Percentiles rank a stretch among this genome's conserved stretches.
Conservation (phyloP, 768 basidiomycete species). For the Solioccasus polychromus region DNA sequence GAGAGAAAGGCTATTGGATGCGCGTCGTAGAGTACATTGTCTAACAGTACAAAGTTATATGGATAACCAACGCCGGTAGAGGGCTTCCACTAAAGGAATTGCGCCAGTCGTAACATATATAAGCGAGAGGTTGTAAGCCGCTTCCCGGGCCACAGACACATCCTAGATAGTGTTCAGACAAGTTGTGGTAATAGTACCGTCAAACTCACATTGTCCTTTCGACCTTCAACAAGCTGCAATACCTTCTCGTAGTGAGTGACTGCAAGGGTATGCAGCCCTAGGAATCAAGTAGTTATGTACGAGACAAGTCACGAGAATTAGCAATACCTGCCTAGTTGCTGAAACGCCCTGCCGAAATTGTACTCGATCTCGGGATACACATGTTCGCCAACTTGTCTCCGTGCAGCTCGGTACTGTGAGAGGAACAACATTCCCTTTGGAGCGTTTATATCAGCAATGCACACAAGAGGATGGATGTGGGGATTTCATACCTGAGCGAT, state of each 20-base stretch:
- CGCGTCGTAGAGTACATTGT: not conserved
- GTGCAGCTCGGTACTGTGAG: slow-evolving; percentile 70
- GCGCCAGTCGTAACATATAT: slow-evolving; percentile 82
- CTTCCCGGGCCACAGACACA: slow-evolving; percentile 60
- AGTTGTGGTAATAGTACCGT: not conserved
- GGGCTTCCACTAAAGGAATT: slow-evolving; percentile 59
- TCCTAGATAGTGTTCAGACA: slow-evolving; percentile 31
- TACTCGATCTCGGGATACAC: slow-evolving; percentile 78
- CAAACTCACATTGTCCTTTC: slow-evolving; percentile 30
- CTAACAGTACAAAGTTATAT: slow-evolving; percentile 40
- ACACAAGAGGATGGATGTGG: not conserved
- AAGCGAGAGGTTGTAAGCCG: slow-evolving; percentile 84
- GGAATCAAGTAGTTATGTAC: not conserved
- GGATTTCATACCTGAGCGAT: slow-evolving; percentile 58
- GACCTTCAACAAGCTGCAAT: slow-evolving; percentile 56
- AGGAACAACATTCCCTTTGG: slow-evolving; percentile 87
- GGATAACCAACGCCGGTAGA: slow-evolving; percentile 83
- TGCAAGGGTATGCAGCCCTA: slow-evolving; percentile 80
- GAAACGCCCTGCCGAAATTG: slow-evolving; percentile 90
- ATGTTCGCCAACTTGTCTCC: slow-evolving; percentile 40
- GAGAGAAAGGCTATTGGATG: slow-evolving; percentile 3
- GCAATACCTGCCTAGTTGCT: slow-evolving; percentile 71
- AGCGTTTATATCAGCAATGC: not conserved
- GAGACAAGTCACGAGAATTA: not conserved
- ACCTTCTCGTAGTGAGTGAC: slow-evolving; percentile 81